A percentile compares a stretch with the other conserved stretches of the same genome.
Evolutionary conservation across 768 basidiomycete species (phyloP).

Genomic region (Exidia glandulosa): DNA sequence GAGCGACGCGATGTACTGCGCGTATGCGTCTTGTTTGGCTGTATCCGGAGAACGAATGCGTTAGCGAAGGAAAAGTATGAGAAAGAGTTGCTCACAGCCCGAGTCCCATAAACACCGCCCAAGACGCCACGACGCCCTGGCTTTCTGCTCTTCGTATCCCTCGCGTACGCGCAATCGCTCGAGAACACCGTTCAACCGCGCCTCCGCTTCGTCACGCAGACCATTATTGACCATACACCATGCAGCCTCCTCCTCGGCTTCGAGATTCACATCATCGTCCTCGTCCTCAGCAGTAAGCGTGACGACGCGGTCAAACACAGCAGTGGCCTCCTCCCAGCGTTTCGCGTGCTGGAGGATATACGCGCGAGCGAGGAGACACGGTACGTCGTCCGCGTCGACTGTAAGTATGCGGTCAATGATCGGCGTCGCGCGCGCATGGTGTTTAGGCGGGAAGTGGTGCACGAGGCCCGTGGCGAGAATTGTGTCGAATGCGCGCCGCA

Average conservation of each 20-base stretch:
- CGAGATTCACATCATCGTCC: conserved; percentile 36
- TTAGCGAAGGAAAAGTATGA: background rate
- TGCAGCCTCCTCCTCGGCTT: conserved; percentile 69
- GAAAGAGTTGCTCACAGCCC: conserved; percentile 38
- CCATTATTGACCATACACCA: conserved; percentile 68
- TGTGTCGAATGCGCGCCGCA: conserved; percentile 56
- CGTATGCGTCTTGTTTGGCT: conserved; percentile 60
- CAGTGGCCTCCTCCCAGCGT: conserved; percentile 59
- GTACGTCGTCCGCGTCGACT: conserved; percentile 47
- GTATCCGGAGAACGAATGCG: too few relatives aligned
- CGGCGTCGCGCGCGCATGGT: conserved; percentile 66
- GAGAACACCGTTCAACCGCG: conserved; percentile 38
- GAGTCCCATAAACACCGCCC: conserved; percentile 67
- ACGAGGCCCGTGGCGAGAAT: conserved; percentile 67
- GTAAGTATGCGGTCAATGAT: conserved; percentile 64
- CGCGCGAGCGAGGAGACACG: conserved; percentile 63
- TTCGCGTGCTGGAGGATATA: conserved; percentile 54
- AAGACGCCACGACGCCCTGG: conserved; percentile 76
- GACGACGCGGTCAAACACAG: conserved; percentile 48
- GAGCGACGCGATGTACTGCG: conserved; percentile 67
- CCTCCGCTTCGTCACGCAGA: conserved; percentile 33
- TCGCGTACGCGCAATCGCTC: conserved; percentile 33
- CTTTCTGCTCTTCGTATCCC: conserved; percentile 45
- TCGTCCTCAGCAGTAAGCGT: conserved; percentile 36
- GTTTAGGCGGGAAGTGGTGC: conserved; percentile 80